Evolutionary conservation across 306 rosid genomes (phyloP).

Genomic region (Ormosia emarginata): DNA sequence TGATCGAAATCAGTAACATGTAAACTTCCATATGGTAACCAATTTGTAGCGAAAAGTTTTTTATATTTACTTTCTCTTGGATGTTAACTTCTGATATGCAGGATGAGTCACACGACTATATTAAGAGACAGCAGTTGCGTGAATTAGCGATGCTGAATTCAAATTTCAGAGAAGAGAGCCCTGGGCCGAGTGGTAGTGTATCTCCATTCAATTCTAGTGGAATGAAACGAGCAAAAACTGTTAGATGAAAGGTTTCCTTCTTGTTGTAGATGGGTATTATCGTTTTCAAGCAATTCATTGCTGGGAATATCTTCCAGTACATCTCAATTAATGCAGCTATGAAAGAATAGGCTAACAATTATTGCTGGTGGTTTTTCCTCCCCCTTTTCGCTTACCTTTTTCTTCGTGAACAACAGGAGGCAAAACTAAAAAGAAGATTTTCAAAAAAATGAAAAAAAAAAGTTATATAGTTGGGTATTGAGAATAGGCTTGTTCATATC

Average conservation of each 20-base stretch:
- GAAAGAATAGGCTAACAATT: constrained; percentile 51
- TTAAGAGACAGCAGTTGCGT: constrained; percentile 86
- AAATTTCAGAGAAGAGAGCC: constrained; percentile 84
- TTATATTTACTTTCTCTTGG: background rate
- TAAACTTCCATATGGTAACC: background rate
- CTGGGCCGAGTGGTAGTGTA: constrained; percentile 80
- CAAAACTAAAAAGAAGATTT: constrained; percentile 16
- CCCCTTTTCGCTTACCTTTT: constrained; percentile 4
- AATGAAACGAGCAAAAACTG: constrained; percentile 93
- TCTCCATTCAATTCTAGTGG: constrained; percentile 91
- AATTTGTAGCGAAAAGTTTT: background rate
- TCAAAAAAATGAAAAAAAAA: background rate
- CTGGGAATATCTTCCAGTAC: constrained; percentile 25
- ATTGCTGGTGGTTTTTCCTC: constrained; percentile 44
- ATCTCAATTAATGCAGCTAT: constrained; percentile 39
- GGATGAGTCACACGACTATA: constrained; percentile 86
- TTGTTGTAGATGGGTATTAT: constrained; percentile 11
- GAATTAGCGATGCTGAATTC: constrained; percentile 88
- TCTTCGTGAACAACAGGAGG: constrained; percentile 26
- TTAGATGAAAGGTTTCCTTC: constrained; percentile 46
- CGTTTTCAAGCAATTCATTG: constrained; percentile 9
- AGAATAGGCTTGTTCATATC: constrained; percentile 64
- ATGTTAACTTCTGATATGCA: constrained; percentile 32
- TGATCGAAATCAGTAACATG: background rate
- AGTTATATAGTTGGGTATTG: constrained; percentile 44